Percentiles rank a stretch among this genome's conserved stretches.
These are phyloP conservation scores for Ilyonectria sp. DNA, from an alignment of 2,329 filamentous ascomycete genomes.

Conservation along the genomic window DNA sequence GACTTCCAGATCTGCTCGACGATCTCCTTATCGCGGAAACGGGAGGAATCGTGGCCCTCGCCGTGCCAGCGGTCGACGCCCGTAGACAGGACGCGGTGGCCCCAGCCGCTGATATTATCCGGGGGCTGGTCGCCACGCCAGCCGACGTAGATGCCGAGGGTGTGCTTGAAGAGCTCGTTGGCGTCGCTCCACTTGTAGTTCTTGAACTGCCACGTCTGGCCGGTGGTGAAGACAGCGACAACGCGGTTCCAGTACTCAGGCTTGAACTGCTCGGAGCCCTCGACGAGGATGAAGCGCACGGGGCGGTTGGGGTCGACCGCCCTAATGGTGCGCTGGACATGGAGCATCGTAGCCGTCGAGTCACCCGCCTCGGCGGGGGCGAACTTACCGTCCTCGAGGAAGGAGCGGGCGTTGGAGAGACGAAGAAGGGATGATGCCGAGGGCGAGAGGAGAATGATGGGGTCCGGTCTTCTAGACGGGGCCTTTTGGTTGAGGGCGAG, in stretches of 20 bases:
- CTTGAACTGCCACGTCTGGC: slow-evolving; percentile 99
- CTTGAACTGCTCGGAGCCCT: slow-evolving; percentile 94
- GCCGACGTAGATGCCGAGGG: slow-evolving; percentile 89
- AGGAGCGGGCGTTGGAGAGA: slow-evolving; percentile 95
- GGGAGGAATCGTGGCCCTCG: slow-evolving; percentile 67
- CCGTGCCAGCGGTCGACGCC: slow-evolving; percentile 87
- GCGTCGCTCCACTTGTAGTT: slow-evolving; percentile 96
- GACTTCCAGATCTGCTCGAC: slow-evolving; percentile 93
- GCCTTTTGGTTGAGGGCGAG: slow-evolving; percentile 70
- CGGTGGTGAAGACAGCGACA: slow-evolving; percentile 97
- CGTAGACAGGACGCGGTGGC: slow-evolving; percentile 84
- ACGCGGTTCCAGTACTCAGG: slow-evolving; percentile 98
- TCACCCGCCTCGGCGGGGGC: slow-evolving; percentile 80
- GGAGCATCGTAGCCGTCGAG: slow-evolving; percentile 83
- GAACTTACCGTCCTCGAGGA: slow-evolving; percentile 89
- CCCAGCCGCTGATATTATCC: slow-evolving; percentile 85
- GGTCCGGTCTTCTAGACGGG: slow-evolving; percentile 73
- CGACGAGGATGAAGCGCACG: slow-evolving; percentile 95
- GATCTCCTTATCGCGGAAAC: slow-evolving; percentile 92
- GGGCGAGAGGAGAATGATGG: slow-evolving; percentile 96
- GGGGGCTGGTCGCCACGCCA: slow-evolving; percentile 90
- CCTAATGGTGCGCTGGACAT: slow-evolving; percentile 84
- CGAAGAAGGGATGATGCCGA: slow-evolving; percentile 95
- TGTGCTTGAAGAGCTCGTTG: slow-evolving; percentile 89
- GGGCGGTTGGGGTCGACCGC: slow-evolving; percentile 79